Evolutionary conservation across 2,329 filamentous ascomycete genomes (phyloP).

Genomic region (Talaromyces sp.): DNA sequence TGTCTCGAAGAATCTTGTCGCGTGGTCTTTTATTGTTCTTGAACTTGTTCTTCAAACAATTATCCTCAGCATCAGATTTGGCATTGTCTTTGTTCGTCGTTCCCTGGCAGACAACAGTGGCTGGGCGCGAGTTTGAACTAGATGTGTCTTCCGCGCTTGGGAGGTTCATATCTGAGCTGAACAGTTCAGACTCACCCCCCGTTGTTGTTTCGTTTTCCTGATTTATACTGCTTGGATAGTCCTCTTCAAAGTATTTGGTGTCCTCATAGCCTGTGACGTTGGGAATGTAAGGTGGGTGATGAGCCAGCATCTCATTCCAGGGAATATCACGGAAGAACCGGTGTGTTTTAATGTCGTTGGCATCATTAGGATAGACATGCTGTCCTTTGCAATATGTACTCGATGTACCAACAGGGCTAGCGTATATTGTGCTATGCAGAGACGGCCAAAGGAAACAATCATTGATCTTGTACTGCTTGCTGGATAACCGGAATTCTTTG

Average conservation of each 20-base stretch:
- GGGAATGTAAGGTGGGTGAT: constrained; percentile 74
- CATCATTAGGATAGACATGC: constrained; percentile 78
- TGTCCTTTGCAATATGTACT: constrained; percentile 44
- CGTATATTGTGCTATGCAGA: constrained; percentile 20
- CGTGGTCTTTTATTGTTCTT: constrained; percentile 73
- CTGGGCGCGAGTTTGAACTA: not conserved
- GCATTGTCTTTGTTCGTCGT: constrained; percentile 2
- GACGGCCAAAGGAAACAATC: constrained; percentile 39
- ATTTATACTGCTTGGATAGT: not conserved
- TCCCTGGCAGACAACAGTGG: not conserved
- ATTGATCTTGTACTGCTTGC: constrained; percentile 65
- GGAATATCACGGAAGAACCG: constrained; percentile 75
- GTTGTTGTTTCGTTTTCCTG: not conserved
- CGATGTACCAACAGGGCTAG: constrained; percentile 18
- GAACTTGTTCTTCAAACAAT: constrained; percentile 45
- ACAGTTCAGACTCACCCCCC: not conserved
- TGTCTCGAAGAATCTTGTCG: constrained; percentile 80
- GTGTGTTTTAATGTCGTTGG: constrained; percentile 83
- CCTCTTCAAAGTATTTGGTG: constrained; percentile 81
- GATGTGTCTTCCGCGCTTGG: not conserved
- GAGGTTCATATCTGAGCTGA: not conserved
- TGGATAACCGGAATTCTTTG: constrained; percentile 71
- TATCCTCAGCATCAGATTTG: constrained; percentile 30
- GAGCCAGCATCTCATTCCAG: constrained; percentile 70
- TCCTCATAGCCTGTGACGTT: constrained; percentile 63